Evolutionary conservation across 805 yeast species (phyloP).

Genomic region (Candida patagonica): DNA sequence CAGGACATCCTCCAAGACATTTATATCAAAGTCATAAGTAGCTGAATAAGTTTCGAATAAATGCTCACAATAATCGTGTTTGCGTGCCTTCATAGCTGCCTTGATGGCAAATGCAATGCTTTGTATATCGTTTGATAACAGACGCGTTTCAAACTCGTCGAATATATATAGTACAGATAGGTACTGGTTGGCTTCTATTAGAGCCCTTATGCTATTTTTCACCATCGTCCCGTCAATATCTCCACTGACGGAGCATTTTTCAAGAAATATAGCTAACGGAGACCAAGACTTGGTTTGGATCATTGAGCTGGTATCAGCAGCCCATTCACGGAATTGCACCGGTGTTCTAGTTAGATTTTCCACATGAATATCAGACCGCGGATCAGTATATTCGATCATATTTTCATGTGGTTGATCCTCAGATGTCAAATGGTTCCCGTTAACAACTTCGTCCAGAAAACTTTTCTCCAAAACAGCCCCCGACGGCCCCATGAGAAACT

Average conservation of each 20-base stretch:
- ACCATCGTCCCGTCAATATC: constrained; percentile 1
- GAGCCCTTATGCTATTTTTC: constrained; percentile 6
- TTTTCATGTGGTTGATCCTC: no score
- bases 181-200: constrained; percentile 5
- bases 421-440: neutral
- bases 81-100: constrained; percentile 9
- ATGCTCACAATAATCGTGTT: constrained; percentile 9
- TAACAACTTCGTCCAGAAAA: neutral
- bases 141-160: constrained; percentile 6
- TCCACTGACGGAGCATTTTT: neutral
- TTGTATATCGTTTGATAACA: constrained; percentile 3
- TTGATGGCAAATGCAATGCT: constrained; percentile 11
- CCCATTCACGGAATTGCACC: constrained; percentile 2
- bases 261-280: constrained; percentile 4
- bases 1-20: constrained; percentile 9
- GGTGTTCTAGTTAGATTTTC: neutral
- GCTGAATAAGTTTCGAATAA: constrained; percentile 12
- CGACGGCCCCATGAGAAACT: neutral
- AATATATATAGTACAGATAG: constrained; percentile 10
- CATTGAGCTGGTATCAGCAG: neutral
- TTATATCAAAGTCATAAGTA: constrained; percentile 5
- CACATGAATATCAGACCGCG: no score
- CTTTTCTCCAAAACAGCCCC: constrained; percentile 1
- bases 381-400: no score
- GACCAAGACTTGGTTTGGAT: constrained; percentile 5